Evolutionary conservation across 1,284 basidiomycete genomes (phyloP), one percentile per base, ranked within the genome.

Genomic region (Moesziomyces sp.): DNA sequence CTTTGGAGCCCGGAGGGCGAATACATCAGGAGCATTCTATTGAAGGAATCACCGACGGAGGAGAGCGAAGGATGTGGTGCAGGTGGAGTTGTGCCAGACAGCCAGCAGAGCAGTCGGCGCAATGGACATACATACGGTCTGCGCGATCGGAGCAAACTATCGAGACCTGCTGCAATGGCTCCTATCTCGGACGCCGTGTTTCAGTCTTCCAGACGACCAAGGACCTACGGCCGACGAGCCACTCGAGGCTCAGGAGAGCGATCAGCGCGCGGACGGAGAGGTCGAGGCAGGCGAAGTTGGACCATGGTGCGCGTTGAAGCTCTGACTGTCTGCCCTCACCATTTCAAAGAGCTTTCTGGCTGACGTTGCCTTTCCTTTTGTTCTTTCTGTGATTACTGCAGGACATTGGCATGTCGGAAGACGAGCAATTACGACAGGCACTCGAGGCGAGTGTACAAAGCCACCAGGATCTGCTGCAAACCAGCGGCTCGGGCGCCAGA

Each of bases 391-490:
- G 28, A 28, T 19, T 10, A n/a, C 26, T 23, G 50, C 52, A 69
- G 66, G 58, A 66, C 28, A 42, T 65, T 7, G 57, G 49, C 40
- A 58, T 74, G 60, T 70, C 72, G 9, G 72, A 75, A 49, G 72
- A 75, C 52, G 72, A 75, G 43, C 72, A 75, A 43, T 21, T 75
- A n/a, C 67, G 72, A 8, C 72, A 71, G 54, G 72, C 72, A 6
- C 48, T 75, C 28, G 72, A 75, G 43, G 72, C 72, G 7, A 75
- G 72, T 19, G 72, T 75, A 10, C 66, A 70, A 33, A 75, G 72
- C 30, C 72, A 70, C n/a, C 59, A 70, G 43, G 63, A 62, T 19
- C 44, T 63, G 8, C 9, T 70, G n/a, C 62, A 59, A 16, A 43
- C 50, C 14, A 64, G 33, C 5, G 67, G 58, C 1, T 60, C 62